These are phyloP conservation scores for Vaucheria bursata DNA, from an alignment of 352 stramenopile genomes.

Conservation along the genomic window DNA sequence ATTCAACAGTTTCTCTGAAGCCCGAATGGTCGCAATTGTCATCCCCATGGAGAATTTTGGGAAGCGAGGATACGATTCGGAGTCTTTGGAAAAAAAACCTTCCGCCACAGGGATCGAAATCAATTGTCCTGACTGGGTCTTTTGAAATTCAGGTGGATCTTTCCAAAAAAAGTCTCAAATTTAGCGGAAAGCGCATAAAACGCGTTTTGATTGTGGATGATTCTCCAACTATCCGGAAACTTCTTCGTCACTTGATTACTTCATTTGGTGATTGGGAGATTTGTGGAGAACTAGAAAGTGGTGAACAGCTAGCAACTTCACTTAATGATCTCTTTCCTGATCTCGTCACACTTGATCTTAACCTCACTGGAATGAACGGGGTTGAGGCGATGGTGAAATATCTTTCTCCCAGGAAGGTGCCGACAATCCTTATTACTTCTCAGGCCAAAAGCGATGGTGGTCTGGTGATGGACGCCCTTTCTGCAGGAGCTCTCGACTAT, in stretches of 20 bases:
- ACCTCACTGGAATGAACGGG: background rate
- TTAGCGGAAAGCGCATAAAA: background rate
- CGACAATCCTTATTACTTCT: slow-evolving; percentile 1
- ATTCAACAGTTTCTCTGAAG: background rate
- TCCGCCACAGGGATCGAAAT: background rate
- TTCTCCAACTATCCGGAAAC: background rate
- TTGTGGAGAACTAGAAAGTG: background rate
- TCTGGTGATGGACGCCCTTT: background rate
- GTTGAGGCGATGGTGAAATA: background rate
- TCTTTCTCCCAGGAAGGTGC: background rate
- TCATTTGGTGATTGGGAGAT: background rate
- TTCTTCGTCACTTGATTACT: background rate
- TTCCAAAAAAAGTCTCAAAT: background rate
- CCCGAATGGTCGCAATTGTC: background rate
- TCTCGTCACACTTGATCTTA: background rate
- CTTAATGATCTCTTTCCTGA: background rate
- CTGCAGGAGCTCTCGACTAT: background rate
- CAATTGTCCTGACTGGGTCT: background rate
- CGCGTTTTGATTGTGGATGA: background rate
- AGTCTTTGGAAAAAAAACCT: background rate
- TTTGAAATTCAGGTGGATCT: background rate
- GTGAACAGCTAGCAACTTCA: background rate
- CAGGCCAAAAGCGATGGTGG: background rate
- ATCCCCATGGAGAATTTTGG: background rate
- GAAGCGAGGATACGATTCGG: background rate